A percentile compares a stretch with the other conserved stretches of the same genome.
These are phyloP conservation scores for Colletotrichum australisinense DNA, from an alignment of 2,329 filamentous ascomycete species.

Conservation along the genomic window DNA sequence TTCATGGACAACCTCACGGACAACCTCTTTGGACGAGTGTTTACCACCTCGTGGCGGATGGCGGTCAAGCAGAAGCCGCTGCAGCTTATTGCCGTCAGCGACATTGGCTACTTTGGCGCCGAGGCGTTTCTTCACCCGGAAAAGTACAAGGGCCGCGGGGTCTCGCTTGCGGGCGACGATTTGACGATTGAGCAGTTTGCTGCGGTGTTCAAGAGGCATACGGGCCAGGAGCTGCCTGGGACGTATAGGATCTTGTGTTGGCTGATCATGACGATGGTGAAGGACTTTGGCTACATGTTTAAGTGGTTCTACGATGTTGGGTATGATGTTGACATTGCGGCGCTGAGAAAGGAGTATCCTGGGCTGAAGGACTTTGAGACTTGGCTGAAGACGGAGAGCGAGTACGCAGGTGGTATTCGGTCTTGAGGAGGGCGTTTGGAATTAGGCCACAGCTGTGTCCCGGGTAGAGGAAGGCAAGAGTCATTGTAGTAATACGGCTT, in stretches of 20 bases:
- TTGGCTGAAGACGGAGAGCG: slow-evolving; percentile 67
- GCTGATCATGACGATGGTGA: slow-evolving; percentile 42
- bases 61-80: slow-evolving; percentile 45
- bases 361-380: slow-evolving; percentile 42
- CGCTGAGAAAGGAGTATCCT: slow-evolving; percentile 42
- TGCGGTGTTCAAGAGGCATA: slow-evolving; percentile 45
- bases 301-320: slow-evolving; percentile 50
- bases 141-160: slow-evolving; percentile 43
- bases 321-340: slow-evolving; percentile 47
- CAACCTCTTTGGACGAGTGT: slow-evolving; percentile 45
- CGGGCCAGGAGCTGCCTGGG: slow-evolving; percentile 43
- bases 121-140: slow-evolving; percentile 47
- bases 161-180: slow-evolving; percentile 56
- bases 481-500: neutral
- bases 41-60: slow-evolving; percentile 46
- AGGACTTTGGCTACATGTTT: slow-evolving; percentile 51
- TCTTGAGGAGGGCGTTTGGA: neutral
- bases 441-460: too few relatives aligned
- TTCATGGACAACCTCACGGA: slow-evolving; percentile 54
- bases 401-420: slow-evolving; percentile 53
- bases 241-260: slow-evolving; percentile 44
- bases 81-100: slow-evolving; percentile 48
- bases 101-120: slow-evolving; percentile 54
- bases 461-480: neutral
- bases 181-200: slow-evolving; percentile 46